Evolutionary conservation across 345 rosid species (phyloP), one percentile per base, ranked within the genome.

Genomic region (Xanthoceras sorbifolium): DNA sequence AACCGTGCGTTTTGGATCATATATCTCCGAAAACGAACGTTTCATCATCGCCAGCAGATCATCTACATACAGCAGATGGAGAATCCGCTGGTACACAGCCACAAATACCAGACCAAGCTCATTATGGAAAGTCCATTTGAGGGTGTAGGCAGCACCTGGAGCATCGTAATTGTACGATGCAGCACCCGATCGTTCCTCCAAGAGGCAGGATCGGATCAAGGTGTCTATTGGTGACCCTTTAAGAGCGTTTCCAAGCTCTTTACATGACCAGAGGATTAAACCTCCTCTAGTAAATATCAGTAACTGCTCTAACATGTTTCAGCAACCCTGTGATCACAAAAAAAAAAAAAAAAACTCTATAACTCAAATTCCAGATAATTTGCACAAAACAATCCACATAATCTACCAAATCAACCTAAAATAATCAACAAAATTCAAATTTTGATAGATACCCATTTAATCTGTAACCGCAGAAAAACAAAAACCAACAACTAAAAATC

Each of bases 191-290:
- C 98, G 93, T 72, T 96, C 99, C 93, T 96, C 98, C 84, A 96
- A 86, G 11, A 96, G 95, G 70, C 97, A 96, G 5, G 98, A 96
- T 9, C 97, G 81, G 77, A 96, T 96, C 84, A 96, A 78, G 64
- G 98, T 86, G 62, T 96, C 98, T 52, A 96, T 91, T 0, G 98
- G 99, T 18, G 99, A 93, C 6, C 99, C 98, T 80, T 82, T 92
- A 11, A 96, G 86, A 72, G 99, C 99, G 36, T 89, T 94, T 1
- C 97, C 97, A 25, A 96, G 88, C 90, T 93, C 98, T 76, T 91
- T 96, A 76, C 95, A 96, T 31, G 98, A 94, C 99, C 97, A 96
- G 28, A 96, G 94, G 90, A 94, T 93, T 82, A 96, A 83, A n/a
- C 99, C 99, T 80, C 99, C 98, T 75, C 97, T 82, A 0, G 99